These are phyloP conservation scores for Leucoagaricus sp. DNA, from an alignment of 1,284 basidiomycete species.

Conservation along the genomic window DNA sequence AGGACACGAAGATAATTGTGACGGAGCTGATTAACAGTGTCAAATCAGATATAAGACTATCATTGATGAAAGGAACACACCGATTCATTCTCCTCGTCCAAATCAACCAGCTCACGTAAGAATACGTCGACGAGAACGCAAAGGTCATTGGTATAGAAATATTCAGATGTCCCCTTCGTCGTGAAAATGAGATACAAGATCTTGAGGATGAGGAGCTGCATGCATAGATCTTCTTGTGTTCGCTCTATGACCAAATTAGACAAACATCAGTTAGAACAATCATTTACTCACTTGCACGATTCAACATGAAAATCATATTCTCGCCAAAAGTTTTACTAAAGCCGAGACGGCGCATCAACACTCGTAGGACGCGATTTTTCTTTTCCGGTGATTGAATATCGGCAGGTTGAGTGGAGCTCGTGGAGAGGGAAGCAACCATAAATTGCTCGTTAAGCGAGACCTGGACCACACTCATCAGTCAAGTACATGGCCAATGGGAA, in stretches of 20 bases:
- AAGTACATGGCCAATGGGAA: not conserved
- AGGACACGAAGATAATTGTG: conserved; percentile 97
- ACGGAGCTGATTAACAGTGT: conserved; percentile 62
- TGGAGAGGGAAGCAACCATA: conserved; percentile 74
- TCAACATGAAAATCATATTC: conserved; percentile 99
- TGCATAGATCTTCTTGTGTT: conserved; percentile 88
- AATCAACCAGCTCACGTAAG: conserved; percentile 85
- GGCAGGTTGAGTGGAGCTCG: conserved; percentile 31
- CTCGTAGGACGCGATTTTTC: conserved; percentile 78
- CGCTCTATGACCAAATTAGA: conserved; percentile 51
- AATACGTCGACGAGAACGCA: conserved; percentile 97
- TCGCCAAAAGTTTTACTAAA: conserved; percentile 95
- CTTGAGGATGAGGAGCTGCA: conserved; percentile 95
- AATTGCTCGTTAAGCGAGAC: conserved; percentile 97
- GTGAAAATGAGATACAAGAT: conserved; percentile 95
- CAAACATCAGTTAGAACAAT: not conserved
- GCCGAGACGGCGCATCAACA: conserved; percentile 82
- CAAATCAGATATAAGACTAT: conserved; percentile 4
- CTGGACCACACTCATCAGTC: conserved; percentile 37
- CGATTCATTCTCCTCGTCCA: conserved; percentile 93
- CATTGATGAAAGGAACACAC: conserved; percentile 55
- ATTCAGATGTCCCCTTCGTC: conserved; percentile 90
- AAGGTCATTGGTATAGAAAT: conserved; percentile 98
- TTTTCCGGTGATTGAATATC: conserved; percentile 16
- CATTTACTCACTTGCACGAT: conserved; percentile 77